Conservation (phyloP, 495 filamentous ascomycete species). For the Penicillium samsonianum region DNA sequence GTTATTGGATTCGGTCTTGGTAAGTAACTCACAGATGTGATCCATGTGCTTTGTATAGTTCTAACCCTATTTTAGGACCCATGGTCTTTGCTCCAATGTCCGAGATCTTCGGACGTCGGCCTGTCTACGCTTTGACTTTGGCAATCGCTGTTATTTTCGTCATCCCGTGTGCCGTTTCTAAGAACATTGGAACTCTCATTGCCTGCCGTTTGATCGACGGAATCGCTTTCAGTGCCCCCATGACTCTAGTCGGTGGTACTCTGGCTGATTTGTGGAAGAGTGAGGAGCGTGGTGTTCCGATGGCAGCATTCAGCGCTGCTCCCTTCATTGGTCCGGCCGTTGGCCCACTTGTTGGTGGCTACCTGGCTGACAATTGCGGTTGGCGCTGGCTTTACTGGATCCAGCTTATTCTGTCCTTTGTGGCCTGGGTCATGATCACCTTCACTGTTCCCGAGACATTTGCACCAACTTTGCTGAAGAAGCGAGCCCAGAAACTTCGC, state of each 20-base stretch:
- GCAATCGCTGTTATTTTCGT: constrained; percentile 70
- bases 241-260: constrained; percentile 80
- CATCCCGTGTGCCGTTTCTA: constrained; percentile 73
- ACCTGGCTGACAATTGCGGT: constrained; percentile 63
- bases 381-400: constrained; percentile 91
- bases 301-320: constrained; percentile 82
- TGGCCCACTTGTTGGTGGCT: constrained; percentile 75
- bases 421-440: constrained; percentile 68
- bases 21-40: constrained; percentile 27
- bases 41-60: background rate
- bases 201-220: constrained; percentile 74
- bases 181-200: constrained; percentile 73
- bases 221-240: constrained; percentile 79
- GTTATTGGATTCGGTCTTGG: constrained; percentile 79
- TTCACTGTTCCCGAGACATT: constrained; percentile 85
- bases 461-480: constrained; percentile 66
- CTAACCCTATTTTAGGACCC: constrained; percentile 50
- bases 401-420: constrained; percentile 67
- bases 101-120: constrained; percentile 67
- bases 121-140: constrained; percentile 61
- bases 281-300: constrained; percentile 80
- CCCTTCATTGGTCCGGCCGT: constrained; percentile 77
- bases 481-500: constrained; percentile 66
- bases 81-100: constrained; percentile 79
- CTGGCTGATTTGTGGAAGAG: constrained; percentile 78